Conservation (phyloP, 495 filamentous ascomycete genomes). For the Aspergillus wentii region DNA sequence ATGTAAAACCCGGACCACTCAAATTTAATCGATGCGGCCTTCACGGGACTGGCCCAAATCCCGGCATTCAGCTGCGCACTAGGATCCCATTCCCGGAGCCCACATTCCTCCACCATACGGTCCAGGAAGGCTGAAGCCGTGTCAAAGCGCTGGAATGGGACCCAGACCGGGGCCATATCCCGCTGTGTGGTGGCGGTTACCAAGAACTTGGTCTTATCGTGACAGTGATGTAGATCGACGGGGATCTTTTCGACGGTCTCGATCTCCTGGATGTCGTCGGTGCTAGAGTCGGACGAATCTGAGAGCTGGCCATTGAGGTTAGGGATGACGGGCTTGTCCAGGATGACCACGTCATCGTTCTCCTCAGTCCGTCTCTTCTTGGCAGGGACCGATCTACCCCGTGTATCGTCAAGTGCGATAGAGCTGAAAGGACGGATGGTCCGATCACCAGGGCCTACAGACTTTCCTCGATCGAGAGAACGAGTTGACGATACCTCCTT, state of each 20-base stretch:
- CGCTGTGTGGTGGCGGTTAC: conserved; percentile 1
- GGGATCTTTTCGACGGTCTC: too few relatives aligned
- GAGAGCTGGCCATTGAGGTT: too few relatives aligned
- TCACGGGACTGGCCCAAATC: neutral
- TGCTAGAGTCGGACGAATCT: too few relatives aligned
- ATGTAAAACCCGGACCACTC: conserved; percentile 8
- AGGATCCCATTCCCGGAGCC: neutral
- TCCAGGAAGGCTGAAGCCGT: conserved; percentile 8
- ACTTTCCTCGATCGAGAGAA: neutral
- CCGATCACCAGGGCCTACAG: neutral
- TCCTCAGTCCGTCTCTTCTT: neutral
- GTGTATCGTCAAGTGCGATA: neutral
- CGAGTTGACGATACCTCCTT: too few relatives aligned
- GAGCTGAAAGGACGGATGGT: neutral
- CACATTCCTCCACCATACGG: conserved; percentile 2
- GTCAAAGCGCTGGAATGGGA: conserved; percentile 2
- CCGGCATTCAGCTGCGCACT: too few relatives aligned
- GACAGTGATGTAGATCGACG: too few relatives aligned
- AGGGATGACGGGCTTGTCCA: too few relatives aligned
- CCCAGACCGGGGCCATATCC: conserved; percentile 1
- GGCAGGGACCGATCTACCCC: too few relatives aligned
- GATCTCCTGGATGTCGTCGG: too few relatives aligned
- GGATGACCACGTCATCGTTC: neutral
- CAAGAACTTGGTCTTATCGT: conserved; percentile 7
- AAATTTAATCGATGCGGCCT: conserved; percentile 6